Evolutionary conservation across 2,329 filamentous ascomycete species (phyloP).

Genomic region (Didymella pomorum): DNA sequence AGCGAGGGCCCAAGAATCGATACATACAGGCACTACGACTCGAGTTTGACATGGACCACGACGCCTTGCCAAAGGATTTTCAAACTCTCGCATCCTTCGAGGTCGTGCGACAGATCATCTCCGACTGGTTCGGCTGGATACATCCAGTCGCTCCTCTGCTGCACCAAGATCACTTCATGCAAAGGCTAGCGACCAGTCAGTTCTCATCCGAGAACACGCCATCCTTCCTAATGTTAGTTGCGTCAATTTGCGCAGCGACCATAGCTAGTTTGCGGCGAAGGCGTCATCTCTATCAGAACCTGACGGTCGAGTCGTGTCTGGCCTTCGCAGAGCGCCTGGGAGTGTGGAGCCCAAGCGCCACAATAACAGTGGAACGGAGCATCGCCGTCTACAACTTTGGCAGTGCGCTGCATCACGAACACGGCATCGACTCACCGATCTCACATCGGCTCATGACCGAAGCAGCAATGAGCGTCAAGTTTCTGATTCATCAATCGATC

Average conservation of each 20-base stretch:
- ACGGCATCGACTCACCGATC: slow-evolving; percentile 24
- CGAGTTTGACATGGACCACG: slow-evolving; percentile 4
- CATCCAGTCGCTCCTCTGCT: slow-evolving; percentile 32
- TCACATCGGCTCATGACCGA: slow-evolving; percentile 25
- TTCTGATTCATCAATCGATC: slow-evolving; percentile 23
- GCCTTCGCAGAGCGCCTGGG: slow-evolving; percentile 25
- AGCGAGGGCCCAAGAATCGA: slow-evolving; percentile 31
- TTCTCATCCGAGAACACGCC: background rate
- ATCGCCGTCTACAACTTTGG: slow-evolving; percentile 32
- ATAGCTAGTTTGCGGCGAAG: slow-evolving; percentile 28
- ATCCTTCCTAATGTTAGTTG: slow-evolving; percentile 24
- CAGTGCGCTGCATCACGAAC: slow-evolving; percentile 25
- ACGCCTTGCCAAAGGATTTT: slow-evolving; percentile 1
- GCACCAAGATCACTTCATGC: slow-evolving; percentile 21
- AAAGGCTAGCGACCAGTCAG: slow-evolving; percentile 1
- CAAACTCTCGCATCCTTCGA: slow-evolving; percentile 20
- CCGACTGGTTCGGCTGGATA: slow-evolving; percentile 34
- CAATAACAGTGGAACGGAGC: slow-evolving; percentile 24
- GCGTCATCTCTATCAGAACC: slow-evolving; percentile 23
- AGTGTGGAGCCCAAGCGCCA: slow-evolving; percentile 21
- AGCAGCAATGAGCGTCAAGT: slow-evolving; percentile 25
- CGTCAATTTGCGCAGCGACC: slow-evolving; percentile 30
- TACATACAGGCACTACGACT: slow-evolving; percentile 16
- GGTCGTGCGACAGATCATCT: slow-evolving; percentile 20
- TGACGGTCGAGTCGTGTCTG: slow-evolving; percentile 28